Conservation (phyloP, 2,329 filamentous ascomycete species). For the Cladosporium sphaerospermum region DNA sequence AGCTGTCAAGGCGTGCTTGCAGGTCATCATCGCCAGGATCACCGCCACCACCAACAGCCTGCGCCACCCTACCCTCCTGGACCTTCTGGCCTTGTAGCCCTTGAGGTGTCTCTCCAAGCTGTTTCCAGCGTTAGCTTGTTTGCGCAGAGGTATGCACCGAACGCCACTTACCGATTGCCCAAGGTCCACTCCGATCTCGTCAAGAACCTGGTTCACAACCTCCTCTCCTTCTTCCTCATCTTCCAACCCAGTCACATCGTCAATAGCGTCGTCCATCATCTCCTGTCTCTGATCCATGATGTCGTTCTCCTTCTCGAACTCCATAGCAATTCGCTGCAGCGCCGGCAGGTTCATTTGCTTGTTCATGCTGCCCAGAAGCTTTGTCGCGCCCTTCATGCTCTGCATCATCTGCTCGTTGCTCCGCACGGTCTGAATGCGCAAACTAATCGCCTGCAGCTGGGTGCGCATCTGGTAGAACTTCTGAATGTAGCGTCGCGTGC, state of each 20-base stretch:
- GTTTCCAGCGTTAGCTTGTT: slow-evolving; percentile 14
- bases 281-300: slow-evolving; percentile 99
- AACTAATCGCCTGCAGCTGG: slow-evolving; percentile 89
- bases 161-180: slow-evolving; percentile 68
- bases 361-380: slow-evolving; percentile 93
- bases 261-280: slow-evolving; percentile 99
- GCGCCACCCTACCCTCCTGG: slow-evolving; percentile 71
- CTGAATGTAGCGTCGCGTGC: slow-evolving; percentile 82
- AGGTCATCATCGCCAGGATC: slow-evolving; percentile 74
- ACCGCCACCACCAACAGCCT: slow-evolving; percentile 67
- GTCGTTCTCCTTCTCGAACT: slow-evolving; percentile 97
- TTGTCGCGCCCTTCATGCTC: slow-evolving; percentile 96
- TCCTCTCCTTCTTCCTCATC: slow-evolving; percentile 96
- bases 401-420: slow-evolving; percentile 99
- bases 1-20: slow-evolving; percentile 84
- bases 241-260: slow-evolving; percentile 86
- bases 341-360: slow-evolving; percentile 94
- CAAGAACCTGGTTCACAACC: slow-evolving; percentile 90
- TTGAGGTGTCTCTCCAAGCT: slow-evolving; percentile 89
- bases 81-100: slow-evolving; percentile 70
- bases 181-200: slow-evolving; percentile 93
- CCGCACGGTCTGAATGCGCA: slow-evolving; percentile 93
- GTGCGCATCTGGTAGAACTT: slow-evolving; percentile 99
- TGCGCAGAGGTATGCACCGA: not conserved
- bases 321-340: slow-evolving; percentile 94